These are phyloP conservation scores for Kurtzmaniella cleridarum DNA, from an alignment of 805 yeast genomes.

Conservation along the genomic window DNA sequence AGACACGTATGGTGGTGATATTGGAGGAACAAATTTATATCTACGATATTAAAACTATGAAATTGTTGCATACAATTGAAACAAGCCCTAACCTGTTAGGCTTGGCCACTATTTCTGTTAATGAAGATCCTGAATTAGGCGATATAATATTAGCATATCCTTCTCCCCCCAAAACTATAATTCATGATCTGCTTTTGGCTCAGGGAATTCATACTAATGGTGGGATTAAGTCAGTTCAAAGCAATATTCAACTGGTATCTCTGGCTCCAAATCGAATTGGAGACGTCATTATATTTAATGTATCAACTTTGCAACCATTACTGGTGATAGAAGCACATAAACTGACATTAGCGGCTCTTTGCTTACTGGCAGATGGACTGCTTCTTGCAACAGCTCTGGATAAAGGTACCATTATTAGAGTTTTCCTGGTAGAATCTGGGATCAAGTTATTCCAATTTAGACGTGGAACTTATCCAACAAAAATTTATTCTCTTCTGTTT, in stretches of 20 bases:
- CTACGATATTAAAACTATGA: constrained; percentile 37
- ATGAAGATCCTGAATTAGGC: constrained; percentile 23
- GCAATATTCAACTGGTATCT: constrained; percentile 36
- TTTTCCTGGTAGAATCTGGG: constrained; percentile 67
- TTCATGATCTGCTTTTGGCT: constrained; percentile 37
- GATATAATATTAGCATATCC: constrained; percentile 65
- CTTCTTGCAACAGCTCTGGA: constrained; percentile 83
- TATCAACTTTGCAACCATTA: constrained; percentile 65
- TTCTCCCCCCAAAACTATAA: constrained; percentile 59
- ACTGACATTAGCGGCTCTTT: constrained; percentile 61
- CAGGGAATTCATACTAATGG: constrained; percentile 37
- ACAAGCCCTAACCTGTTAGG: constrained; percentile 45
- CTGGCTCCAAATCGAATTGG: constrained; percentile 49
- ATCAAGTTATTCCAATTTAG: constrained; percentile 65
- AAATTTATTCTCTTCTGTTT: constrained; percentile 71
- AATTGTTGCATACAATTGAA: constrained; percentile 39
- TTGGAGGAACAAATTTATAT: constrained; percentile 41
- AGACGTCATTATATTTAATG: constrained; percentile 75
- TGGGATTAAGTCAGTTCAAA: constrained; percentile 33
- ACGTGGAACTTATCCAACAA: constrained; percentile 82
- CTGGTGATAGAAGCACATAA: constrained; percentile 86
- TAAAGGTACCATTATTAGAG: constrained; percentile 85
- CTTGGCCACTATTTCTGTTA: constrained; percentile 53
- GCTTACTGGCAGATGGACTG: constrained; percentile 70
- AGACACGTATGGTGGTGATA: constrained; percentile 27